Evolutionary conservation across 2,329 filamentous ascomycete genomes (phyloP), one percentile per base, ranked within the genome.

Genomic region (Fusarium keratoplasticum): DNA sequence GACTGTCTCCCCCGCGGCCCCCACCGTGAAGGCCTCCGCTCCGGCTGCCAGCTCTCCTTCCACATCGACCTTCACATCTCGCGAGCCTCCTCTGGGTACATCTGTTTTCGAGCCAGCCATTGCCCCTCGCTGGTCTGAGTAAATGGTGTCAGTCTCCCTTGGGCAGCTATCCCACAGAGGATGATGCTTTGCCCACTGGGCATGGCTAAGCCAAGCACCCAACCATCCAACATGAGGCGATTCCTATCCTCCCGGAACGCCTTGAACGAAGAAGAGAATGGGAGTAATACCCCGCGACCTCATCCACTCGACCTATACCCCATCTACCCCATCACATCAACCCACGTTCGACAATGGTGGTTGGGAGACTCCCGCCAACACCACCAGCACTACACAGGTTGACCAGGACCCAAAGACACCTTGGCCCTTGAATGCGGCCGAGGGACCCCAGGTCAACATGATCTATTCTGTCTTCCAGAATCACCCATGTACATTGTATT

Each of bases 31-130:
- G 13, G 2, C 36, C 27, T 25, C 31, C n/a, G 64, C 69, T 20
- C 25, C 61, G 3, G 31, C 61, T n/a, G 50, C 61, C 16, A 42
- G 64, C 35, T 59, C 67, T 36, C 50, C 70, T 14, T 33, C 40
- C 54, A 33, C 66, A 16, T 60, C 61, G 4, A 59, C 62, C 11
- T 68, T 42, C 4, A 66, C 61, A 27, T 72, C 59, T 62, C 74
- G 75, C 29, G 74, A 76, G 9, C 75, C 75, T 62, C 74, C 74
- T 14, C 54, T 76, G 61, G 75, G 75, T 5, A 76, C 75, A 7
- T 67, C 70, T 7, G 75, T 57, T 22, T 77, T 76, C 33, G 75
- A 76, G 22, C 74, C 72, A 7, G 66, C 72, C 10, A 42, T 63
- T 3, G 75, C 75, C n/a, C 75, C 75, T 60, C 75, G 75, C 13